A percentile compares a stretch with the other conserved stretches of the same genome.
These are phyloP conservation scores for Pseudotsuga menziesii DNA, from an alignment of 75 land plant genomes.

Conservation along the genomic window DNA sequence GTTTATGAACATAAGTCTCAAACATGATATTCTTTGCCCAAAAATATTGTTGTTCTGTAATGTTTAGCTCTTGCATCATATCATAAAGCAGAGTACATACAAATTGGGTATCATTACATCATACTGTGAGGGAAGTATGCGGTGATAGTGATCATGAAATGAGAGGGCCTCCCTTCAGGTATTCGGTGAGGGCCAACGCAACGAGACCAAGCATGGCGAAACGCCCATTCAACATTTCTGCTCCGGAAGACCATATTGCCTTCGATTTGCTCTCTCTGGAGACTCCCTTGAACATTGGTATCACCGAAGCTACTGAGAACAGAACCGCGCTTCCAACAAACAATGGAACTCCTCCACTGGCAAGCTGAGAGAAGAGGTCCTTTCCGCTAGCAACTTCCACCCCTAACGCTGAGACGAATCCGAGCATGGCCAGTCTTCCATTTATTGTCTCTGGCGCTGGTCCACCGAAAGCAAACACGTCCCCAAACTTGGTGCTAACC, in stretches of 20 bases:
- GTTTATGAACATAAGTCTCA: too few species aligned
- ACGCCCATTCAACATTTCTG: conserved; percentile 83
- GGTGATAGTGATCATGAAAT: too few species aligned
- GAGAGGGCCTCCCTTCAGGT: conserved; percentile 55
- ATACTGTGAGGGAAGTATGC: too few species aligned
- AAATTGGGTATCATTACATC: too few species aligned
- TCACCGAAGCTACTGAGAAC: conserved; percentile 57
- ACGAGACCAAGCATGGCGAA: conserved; percentile 78
- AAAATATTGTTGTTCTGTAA: too few species aligned
- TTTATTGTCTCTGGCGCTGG: conserved; percentile 88
- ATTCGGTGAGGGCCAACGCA: conserved; percentile 76
- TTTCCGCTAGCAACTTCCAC: conserved; percentile 58
- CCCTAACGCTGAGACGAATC: conserved; percentile 59
- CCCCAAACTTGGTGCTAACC: conserved; percentile 56
- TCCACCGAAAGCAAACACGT: conserved; percentile 69
- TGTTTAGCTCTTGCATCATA: too few species aligned
- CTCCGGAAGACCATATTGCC: conserved; percentile 56
- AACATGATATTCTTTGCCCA: too few species aligned
- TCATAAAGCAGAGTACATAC: too few species aligned
- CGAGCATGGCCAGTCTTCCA: conserved; percentile 85
- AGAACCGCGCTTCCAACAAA: conserved; percentile 36
- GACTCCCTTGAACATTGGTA: conserved; percentile 69
- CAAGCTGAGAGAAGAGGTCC: conserved; percentile 37
- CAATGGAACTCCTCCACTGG: conserved; percentile 52
- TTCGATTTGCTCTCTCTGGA: conserved; percentile 39